phyloP scores from a whole-genome alignment of 176 grass and related monocot species.

The Rhynchospora tenuis region DNA sequence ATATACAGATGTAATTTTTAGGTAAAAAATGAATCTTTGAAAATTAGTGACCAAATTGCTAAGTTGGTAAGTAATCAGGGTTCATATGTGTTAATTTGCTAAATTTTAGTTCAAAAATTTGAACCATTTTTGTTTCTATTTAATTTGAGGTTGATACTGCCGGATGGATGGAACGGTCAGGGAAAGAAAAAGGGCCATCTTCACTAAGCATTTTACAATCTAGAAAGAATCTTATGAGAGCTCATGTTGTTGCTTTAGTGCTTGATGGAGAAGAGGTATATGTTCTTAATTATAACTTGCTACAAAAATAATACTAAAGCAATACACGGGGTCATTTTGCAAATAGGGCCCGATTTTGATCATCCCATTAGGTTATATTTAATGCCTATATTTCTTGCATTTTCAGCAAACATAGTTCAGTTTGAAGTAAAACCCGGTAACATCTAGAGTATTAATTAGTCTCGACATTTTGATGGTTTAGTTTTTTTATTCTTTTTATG shows the following conservation, averaged over 20 bases:
- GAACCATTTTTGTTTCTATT: slow-evolving; percentile 20
- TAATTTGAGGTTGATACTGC: slow-evolving; percentile 80
- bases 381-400: not conserved
- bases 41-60: not conserved
- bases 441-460: not conserved
- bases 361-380: not conserved
- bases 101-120: not conserved
- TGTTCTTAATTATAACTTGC: slow-evolving; percentile 12
- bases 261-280: slow-evolving; percentile 86
- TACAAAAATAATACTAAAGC: not conserved
- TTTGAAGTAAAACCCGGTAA: not conserved
- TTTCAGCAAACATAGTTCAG: not conserved
- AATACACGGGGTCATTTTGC: not conserved
- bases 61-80: not conserved
- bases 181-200: slow-evolving; percentile 89
- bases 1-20: not conserved
- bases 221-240: slow-evolving; percentile 97
- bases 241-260: slow-evolving; percentile 92
- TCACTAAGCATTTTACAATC: slow-evolving; percentile 85
- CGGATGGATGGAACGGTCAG: slow-evolving; percentile 89
- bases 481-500: not conserved
- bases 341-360: not conserved
- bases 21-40: not conserved
- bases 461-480: not conserved
- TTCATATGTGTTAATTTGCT: not conserved